A percentile compares a stretch with the other conserved stretches of the same genome.
phyloP scores from a whole-genome alignment of 805 yeast genomes.

The Cephaloascus fragrans region DNA sequence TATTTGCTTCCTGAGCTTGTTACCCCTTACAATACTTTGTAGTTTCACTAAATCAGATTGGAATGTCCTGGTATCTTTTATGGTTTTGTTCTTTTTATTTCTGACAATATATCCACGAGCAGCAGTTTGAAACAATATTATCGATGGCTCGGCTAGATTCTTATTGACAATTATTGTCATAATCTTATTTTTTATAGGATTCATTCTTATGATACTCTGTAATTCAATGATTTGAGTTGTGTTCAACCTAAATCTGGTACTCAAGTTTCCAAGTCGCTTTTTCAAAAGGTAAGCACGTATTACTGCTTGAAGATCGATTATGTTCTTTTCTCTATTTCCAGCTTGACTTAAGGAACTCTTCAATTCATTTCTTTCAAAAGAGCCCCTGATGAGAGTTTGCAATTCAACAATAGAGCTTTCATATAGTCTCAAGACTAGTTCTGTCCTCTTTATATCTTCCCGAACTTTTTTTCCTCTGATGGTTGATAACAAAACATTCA shows the following conservation, averaged over 20 bases:
- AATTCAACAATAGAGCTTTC: slow-evolving; percentile 12
- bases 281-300: slow-evolving; percentile 62
- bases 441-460: background rate
- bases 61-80: slow-evolving; percentile 2
- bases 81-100: background rate
- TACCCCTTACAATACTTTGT: slow-evolving; percentile 30
- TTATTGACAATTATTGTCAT: slow-evolving; percentile 3
- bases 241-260: slow-evolving; percentile 5
- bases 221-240: slow-evolving; percentile 16
- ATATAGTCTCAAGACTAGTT: background rate
- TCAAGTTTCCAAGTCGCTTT: slow-evolving; percentile 29
- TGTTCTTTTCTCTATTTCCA: slow-evolving; percentile 8
- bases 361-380: background rate
- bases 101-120: slow-evolving; percentile 14
- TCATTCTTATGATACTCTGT: slow-evolving; percentile 36
- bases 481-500: slow-evolving; percentile 37
- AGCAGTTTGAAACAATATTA: slow-evolving; percentile 5
- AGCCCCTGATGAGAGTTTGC: slow-evolving; percentile 25
- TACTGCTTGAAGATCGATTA: slow-evolving; percentile 54
- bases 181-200: slow-evolving; percentile 14
- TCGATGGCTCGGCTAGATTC: background rate
- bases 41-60: slow-evolving; percentile 18
- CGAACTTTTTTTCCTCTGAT: slow-evolving; percentile 33
- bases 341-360: background rate
- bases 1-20: slow-evolving; percentile 16